A percentile compares a stretch with the other conserved stretches of the same genome.
phyloP scores from a whole-genome alignment of 2,329 filamentous ascomycete species.

The Verticillium nonalfalfae region DNA sequence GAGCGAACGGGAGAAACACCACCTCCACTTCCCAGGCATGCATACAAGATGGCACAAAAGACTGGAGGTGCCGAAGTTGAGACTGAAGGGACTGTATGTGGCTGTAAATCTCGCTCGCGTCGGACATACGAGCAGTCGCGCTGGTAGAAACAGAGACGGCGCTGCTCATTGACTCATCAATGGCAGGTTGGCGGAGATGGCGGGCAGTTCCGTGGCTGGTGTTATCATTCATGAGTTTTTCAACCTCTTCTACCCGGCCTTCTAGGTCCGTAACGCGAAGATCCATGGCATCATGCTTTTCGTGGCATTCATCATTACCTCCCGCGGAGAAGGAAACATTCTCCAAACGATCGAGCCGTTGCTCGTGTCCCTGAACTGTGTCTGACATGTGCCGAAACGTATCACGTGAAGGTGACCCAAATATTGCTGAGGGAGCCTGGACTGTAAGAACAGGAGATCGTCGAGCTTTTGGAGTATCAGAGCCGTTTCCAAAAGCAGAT shows the following conservation, averaged over 20 bases:
- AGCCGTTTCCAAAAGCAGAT: conserved; percentile 8
- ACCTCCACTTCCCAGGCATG: conserved; percentile 72
- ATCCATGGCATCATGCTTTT: conserved; percentile 61
- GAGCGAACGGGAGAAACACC: conserved; percentile 65
- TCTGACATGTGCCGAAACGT: conserved; percentile 40
- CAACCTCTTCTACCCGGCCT: conserved; percentile 52
- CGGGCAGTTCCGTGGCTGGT: conserved; percentile 30
- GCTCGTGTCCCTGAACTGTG: conserved; percentile 53
- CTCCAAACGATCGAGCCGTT: conserved; percentile 63
- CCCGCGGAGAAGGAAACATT: conserved; percentile 61
- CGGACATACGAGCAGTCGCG: conserved; percentile 27
- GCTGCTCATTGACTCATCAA: conserved; percentile 38
- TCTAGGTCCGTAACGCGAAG: conserved; percentile 65
- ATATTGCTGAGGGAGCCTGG: conserved; percentile 5
- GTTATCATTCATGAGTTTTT: conserved; percentile 44
- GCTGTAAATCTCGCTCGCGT: conserved; percentile 39
- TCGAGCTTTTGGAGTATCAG: conserved; percentile 15
- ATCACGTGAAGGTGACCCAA: conserved; percentile 20
- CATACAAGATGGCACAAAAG: conserved; percentile 51
- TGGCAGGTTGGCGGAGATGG: conserved; percentile 26
- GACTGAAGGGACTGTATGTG: conserved; percentile 44
- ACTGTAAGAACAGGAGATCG: conserved; percentile 5
- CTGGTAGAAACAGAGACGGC: conserved; percentile 39
- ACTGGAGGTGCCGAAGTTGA: conserved; percentile 51
- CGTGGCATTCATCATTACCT: conserved; percentile 62